These are phyloP conservation scores for Dimocarpus longan DNA, from an alignment of 345 rosid species.

Conservation along the genomic window DNA sequence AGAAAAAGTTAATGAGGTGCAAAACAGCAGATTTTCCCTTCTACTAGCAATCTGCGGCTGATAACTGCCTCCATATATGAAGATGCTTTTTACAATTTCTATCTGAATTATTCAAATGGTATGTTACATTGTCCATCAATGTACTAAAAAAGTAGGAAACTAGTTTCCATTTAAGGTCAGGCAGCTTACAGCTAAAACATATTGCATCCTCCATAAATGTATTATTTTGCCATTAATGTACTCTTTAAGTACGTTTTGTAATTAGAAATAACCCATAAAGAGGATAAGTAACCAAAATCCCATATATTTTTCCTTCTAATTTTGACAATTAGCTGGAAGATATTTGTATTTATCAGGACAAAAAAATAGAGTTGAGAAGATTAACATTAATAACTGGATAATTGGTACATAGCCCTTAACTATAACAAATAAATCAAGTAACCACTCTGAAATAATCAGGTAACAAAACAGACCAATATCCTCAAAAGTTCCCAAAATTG, in stretches of 20 bases:
- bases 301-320: background rate
- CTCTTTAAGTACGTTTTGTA: background rate
- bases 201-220: conserved; percentile 6
- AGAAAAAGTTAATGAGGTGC: background rate
- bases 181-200: background rate
- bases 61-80: background rate
- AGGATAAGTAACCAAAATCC: background rate
- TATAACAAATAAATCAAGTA: conserved; percentile 5
- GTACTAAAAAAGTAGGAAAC: background rate
- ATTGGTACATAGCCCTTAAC: background rate
- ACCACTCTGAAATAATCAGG: conserved; percentile 1
- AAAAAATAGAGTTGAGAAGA: background rate
- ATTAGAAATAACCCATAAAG: background rate
- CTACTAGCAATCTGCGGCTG: background rate
- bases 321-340: conserved; percentile 1
- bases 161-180: background rate
- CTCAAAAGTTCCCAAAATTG: background rate
- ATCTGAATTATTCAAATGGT: background rate
- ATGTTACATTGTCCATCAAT: background rate
- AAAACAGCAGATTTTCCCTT: background rate
- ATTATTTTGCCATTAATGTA: background rate
- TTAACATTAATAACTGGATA: background rate
- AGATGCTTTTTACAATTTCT: background rate
- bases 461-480: conserved; percentile 9
- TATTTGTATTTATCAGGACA: background rate